Evolutionary conservation across 345 rosid genomes (phyloP).

Genomic region (Rhodamnia rubescens): DNA sequence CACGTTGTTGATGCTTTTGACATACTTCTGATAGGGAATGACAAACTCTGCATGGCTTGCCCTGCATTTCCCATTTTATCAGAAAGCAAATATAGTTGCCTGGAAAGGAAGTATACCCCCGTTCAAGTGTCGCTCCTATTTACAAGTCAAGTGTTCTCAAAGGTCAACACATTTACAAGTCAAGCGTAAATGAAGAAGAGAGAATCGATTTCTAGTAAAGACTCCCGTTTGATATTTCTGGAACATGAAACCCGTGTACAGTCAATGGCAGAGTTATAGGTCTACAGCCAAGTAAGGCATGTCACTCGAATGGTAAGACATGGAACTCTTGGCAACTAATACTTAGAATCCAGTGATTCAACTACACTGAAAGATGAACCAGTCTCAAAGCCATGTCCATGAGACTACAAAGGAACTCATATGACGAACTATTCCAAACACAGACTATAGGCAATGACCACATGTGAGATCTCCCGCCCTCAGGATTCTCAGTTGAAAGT

Average conservation of each 20-base stretch:
- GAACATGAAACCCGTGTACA: background rate
- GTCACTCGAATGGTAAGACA: background rate
- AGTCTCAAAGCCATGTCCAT: background rate
- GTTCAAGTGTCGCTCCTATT: background rate
- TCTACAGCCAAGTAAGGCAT: background rate
- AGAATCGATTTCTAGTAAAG: background rate
- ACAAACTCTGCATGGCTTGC: slow-evolving; percentile 82
- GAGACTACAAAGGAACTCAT: background rate
- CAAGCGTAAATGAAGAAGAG: background rate
- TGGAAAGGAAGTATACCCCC: background rate
- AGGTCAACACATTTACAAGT: background rate
- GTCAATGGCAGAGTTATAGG: background rate
- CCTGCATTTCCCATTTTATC: slow-evolving; percentile 31
- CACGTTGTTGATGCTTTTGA: slow-evolving; percentile 45
- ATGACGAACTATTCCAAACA: background rate
- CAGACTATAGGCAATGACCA: background rate
- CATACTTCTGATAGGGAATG: slow-evolving; percentile 58
- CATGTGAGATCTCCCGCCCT: background rate
- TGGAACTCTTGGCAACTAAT: background rate
- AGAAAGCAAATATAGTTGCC: background rate
- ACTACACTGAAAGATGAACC: background rate
- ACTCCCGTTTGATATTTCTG: background rate
- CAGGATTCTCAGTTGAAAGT: background rate
- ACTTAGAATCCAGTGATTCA: background rate
- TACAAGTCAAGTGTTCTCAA: background rate